A percentile compares a stretch with the other conserved stretches of the same genome.
Evolutionary conservation across 108 stramenopile species (phyloP).

Genomic region (Cylindrotheca closterium): DNA sequence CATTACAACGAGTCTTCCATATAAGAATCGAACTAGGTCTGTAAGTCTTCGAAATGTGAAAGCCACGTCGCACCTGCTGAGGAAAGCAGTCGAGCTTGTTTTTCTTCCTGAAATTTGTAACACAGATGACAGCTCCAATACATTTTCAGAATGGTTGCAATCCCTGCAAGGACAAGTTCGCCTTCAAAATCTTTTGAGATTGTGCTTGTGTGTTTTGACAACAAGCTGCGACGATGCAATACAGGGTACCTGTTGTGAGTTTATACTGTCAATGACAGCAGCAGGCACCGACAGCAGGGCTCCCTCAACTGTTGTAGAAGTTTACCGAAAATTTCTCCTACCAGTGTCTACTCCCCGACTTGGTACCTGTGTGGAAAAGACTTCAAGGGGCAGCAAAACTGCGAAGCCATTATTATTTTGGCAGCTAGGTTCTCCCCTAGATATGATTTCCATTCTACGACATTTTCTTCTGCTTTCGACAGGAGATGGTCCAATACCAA

Average conservation of each 20-base stretch:
- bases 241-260: slow-evolving; percentile 6
- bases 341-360: background rate
- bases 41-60: slow-evolving; percentile 14
- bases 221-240: slow-evolving; percentile 14
- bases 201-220: slow-evolving; percentile 19
- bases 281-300: background rate
- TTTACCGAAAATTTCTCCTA: background rate
- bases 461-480: slow-evolving; percentile 47
- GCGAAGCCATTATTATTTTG: background rate
- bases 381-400: background rate
- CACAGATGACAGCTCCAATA: slow-evolving; percentile 55
- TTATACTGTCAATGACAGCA: slow-evolving; percentile 8
- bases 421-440: slow-evolving; percentile 2
- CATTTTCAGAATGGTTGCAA: slow-evolving; percentile 61
- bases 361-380: background rate
- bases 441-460: slow-evolving; percentile 36
- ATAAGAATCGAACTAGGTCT: slow-evolving; percentile 2
- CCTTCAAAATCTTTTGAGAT: slow-evolving; percentile 24
- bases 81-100: slow-evolving; percentile 46
- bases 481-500: slow-evolving; percentile 51
- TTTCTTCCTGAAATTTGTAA: slow-evolving; percentile 56
- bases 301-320: background rate
- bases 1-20: slow-evolving; percentile 46
- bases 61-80: slow-evolving; percentile 37
- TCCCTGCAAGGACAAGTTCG: slow-evolving; percentile 42